Evolutionary conservation across 169 alveolate genomes (phyloP).

Genomic region (Plasmodium falciparum): DNA sequence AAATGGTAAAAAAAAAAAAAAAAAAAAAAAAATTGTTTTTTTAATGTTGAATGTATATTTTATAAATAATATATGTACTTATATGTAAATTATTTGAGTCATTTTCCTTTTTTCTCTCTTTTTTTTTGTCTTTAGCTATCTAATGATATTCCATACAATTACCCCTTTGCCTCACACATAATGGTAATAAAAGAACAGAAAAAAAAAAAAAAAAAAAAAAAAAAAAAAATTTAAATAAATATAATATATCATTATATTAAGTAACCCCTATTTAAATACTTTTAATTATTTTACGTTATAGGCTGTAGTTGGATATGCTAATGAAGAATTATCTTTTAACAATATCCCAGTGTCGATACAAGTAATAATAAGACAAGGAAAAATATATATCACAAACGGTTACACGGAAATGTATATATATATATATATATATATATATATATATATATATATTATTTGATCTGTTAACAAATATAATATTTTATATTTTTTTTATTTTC

Average conservation of each 20-base stretch:
- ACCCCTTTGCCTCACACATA: conserved; percentile 53
- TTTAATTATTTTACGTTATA: background rate
- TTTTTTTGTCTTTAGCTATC: conserved; percentile 34
- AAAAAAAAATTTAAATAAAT: background rate
- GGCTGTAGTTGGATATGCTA: conserved; percentile 75
- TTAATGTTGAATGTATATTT: no score
- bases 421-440: background rate
- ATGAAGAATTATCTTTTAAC: conserved; percentile 37
- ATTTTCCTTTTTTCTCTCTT: background rate
- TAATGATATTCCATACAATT: conserved; percentile 52
- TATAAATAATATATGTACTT: background rate
- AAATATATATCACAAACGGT: background rate
- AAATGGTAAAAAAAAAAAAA: conserved; percentile 47
- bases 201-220: no score
- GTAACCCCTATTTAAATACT: background rate
- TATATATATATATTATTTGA: background rate
- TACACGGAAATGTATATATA: background rate
- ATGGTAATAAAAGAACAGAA: conserved; percentile 24
- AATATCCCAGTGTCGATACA: conserved; percentile 47
- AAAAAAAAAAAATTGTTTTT: background rate
- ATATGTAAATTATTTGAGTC: background rate
- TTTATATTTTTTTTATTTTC: background rate
- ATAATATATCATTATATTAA: background rate
- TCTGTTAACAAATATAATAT: background rate
- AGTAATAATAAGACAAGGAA: conserved; percentile 38